Evolutionary conservation across 2,329 filamentous ascomycete genomes (phyloP).

Genomic region (Phoma sp.): DNA sequence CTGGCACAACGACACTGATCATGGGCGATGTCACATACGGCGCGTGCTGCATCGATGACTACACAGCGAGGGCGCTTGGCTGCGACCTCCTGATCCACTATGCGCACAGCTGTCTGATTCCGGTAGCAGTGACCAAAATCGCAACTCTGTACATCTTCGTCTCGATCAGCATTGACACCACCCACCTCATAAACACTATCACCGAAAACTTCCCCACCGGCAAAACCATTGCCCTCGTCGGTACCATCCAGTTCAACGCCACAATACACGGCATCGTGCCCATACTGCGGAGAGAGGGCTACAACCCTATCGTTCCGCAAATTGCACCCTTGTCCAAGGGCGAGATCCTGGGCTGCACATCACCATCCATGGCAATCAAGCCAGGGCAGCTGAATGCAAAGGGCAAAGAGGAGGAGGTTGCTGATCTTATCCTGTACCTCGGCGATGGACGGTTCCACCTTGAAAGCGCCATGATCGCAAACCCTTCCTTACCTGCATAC

Average conservation of each 20-base stretch:
- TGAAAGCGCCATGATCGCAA: conserved; percentile 99
- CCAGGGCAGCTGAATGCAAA: conserved; percentile 50
- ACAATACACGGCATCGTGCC: conserved; percentile 87
- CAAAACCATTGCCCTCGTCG: conserved; percentile 90
- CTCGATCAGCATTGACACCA: conserved; percentile 92
- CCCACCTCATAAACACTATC: conserved; percentile 84
- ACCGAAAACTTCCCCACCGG: conserved; percentile 85
- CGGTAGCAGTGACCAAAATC: conserved; percentile 94
- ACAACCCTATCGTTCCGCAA: conserved; percentile 85
- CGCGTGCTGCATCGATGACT: conserved; percentile 98
- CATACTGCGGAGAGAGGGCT: conserved; percentile 81
- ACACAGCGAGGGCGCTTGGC: conserved; percentile 89
- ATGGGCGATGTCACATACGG: conserved; percentile 99
- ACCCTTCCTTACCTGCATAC: conserved; percentile 87
- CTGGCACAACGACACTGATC: conserved; percentile 88
- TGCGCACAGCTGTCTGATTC: conserved; percentile 94
- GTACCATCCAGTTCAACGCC: conserved; percentile 98
- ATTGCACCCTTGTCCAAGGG: conserved; percentile 92
- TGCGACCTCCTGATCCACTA: conserved; percentile 97
- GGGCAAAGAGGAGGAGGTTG: conserved; percentile 53
- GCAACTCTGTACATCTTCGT: conserved; percentile 98
- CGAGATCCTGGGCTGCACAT: conserved; percentile 97
- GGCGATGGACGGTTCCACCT: conserved; percentile 95
- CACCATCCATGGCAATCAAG: conserved; percentile 61
- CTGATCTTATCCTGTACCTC: conserved; percentile 83